These are phyloP conservation scores for Exophiala oligosperma DNA, from an alignment of 2,329 filamentous ascomycete species.

Conservation along the genomic window DNA sequence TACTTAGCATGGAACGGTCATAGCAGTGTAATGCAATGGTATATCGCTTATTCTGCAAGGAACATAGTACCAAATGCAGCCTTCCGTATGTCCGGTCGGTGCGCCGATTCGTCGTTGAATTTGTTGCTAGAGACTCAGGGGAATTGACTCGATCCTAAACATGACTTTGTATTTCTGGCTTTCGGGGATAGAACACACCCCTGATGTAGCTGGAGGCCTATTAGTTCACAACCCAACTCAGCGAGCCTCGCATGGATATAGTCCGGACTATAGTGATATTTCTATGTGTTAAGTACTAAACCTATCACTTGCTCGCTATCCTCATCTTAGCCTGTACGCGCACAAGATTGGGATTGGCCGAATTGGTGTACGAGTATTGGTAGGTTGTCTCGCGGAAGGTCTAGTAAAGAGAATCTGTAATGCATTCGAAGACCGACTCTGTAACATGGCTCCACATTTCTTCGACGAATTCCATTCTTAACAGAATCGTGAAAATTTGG, in stretches of 20 bases:
- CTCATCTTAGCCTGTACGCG: slow-evolving; percentile 4
- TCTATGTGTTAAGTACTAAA: slow-evolving; percentile 10
- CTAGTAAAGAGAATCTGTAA: slow-evolving; percentile 11
- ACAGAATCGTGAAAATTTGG: slow-evolving; percentile 10
- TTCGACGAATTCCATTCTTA: slow-evolving; percentile 10
- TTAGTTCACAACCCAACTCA: slow-evolving; percentile 8
- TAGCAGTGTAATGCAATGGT: slow-evolving; percentile 19
- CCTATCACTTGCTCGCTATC: slow-evolving; percentile 9
- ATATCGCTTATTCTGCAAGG: slow-evolving; percentile 14
- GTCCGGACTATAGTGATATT: slow-evolving; percentile 5
- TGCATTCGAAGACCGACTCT: slow-evolving; percentile 16
- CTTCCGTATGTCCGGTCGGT: background rate
- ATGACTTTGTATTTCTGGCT: slow-evolving; percentile 14
- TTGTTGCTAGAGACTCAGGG: slow-evolving; percentile 8
- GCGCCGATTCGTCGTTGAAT: slow-evolving; percentile 1
- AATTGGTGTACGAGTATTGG: slow-evolving; percentile 18
- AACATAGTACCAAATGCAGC: slow-evolving; percentile 13
- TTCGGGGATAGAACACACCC: background rate
- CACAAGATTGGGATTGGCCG: slow-evolving; percentile 16
- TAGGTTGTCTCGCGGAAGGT: slow-evolving; percentile 14
- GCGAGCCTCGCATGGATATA: slow-evolving; percentile 12
- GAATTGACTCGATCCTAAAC: slow-evolving; percentile 11
- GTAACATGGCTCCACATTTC: slow-evolving; percentile 7
- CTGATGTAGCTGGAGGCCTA: slow-evolving; percentile 7
- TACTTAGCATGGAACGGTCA: background rate